Conservation (phyloP, 371 early-diverging fungal genomes). For the Actinomucor elegans region DNA sequence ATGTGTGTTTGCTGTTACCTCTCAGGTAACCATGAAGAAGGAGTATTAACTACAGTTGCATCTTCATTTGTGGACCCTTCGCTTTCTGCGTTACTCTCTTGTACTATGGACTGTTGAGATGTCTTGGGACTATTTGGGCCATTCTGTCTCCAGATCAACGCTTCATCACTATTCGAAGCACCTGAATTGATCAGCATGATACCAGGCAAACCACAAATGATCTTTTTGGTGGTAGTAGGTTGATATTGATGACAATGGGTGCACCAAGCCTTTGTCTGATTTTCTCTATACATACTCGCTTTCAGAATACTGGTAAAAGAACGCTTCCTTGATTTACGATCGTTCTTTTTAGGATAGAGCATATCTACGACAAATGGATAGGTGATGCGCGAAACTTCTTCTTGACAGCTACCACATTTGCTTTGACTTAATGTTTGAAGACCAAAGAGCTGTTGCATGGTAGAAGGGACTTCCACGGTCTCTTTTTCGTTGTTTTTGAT, state of each 20-base stretch:
- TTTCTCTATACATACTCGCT: constrained; percentile 68
- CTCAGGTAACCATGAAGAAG: constrained; percentile 51
- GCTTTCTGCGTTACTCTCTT: constrained; percentile 9
- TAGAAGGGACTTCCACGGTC: constrained; percentile 36
- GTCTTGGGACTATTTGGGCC: constrained; percentile 39
- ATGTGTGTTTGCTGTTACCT: constrained; percentile 20
- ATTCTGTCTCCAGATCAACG: constrained; percentile 52
- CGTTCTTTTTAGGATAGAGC: constrained; percentile 62
- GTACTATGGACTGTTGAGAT: not conserved
- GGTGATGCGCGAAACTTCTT: constrained; percentile 60
- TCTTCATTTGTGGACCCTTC: constrained; percentile 19
- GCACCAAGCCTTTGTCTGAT: constrained; percentile 83
- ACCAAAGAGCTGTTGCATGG: constrained; percentile 76
- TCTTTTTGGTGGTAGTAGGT: constrained; percentile 64
- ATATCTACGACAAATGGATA: constrained; percentile 82
- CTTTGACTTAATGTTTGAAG: constrained; percentile 62
- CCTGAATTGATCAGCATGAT: constrained; percentile 73
- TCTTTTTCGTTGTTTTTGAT: constrained; percentile 4
- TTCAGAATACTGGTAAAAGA: constrained; percentile 64
- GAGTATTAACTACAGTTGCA: constrained; percentile 8
- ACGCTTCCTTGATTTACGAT: constrained; percentile 43
- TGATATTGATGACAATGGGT: constrained; percentile 71
- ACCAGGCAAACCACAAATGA: constrained; percentile 62
- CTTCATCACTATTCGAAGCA: constrained; percentile 55
- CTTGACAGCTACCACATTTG: constrained; percentile 63